These are phyloP conservation scores for Roridomyces roridus DNA, from an alignment of 768 basidiomycete genomes.

Conservation along the genomic window DNA sequence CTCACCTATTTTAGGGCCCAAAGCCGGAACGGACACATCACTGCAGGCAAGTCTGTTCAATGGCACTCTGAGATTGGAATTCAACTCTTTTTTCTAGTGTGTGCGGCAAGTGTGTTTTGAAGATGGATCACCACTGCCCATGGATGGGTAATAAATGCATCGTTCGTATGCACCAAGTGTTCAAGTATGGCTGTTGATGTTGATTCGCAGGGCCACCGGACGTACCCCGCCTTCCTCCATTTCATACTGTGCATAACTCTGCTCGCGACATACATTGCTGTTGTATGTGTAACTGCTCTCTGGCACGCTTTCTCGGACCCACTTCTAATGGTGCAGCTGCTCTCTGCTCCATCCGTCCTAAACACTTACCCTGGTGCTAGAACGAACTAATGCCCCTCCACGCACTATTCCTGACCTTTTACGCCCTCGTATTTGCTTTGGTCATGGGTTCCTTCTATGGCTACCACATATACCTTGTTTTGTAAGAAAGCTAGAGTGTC, in stretches of 20 bases:
- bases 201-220: conserved; percentile 71
- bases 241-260: conserved; percentile 70
- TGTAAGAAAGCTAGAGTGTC: conserved; percentile 48
- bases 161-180: conserved; percentile 47
- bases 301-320: conserved; percentile 73
- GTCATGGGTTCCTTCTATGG: conserved; percentile 77
- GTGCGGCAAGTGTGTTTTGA: no score
- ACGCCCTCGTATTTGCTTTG: conserved; percentile 63
- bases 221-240: conserved; percentile 84
- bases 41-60: no score
- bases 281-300: conserved; percentile 58
- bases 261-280: conserved; percentile 65
- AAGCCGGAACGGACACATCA: conserved; percentile 86
- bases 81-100: no score
- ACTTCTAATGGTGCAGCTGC: conserved; percentile 57
- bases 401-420: conserved; percentile 67
- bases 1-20: no score
- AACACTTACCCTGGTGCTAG: conserved; percentile 38
- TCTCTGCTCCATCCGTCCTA: background rate
- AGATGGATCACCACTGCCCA: conserved; percentile 79
- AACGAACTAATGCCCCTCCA: conserved; percentile 73
- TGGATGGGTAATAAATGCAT: conserved; percentile 84
- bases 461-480: conserved; percentile 80
- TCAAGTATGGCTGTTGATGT: background rate
- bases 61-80: no score